Evolutionary conservation across 2,329 filamentous ascomycete genomes (phyloP), one percentile per base, ranked within the genome.

Genomic region (Bimuria novae-zelandiae): DNA sequence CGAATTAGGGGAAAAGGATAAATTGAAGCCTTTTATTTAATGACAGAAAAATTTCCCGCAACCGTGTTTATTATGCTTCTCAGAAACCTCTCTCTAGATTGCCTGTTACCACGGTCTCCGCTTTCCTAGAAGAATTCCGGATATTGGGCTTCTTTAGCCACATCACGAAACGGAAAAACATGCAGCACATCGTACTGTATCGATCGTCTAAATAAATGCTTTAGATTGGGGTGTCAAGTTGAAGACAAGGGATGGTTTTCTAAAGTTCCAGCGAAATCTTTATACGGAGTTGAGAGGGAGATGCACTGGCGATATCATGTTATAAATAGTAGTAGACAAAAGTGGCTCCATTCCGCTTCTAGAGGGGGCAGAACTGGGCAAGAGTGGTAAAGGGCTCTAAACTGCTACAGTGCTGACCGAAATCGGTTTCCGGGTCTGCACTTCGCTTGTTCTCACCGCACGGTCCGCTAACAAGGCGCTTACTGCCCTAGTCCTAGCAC

Each of bases 131-230:
- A 21, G 4, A 8, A 49, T 41, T 49, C 23, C 36, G 40, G 30
- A 49, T 49, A 41, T 41, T 49, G 21, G 35, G 36, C 46, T 22
- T 49, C 35, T 49, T 49, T 49, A 49, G 46, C 46, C 29, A 40
- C 29, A 49, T 49, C 30, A 49, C 8, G 21, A 49, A 29, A 25
- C 40, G 36, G 36, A n/a, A 41, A 49, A 49, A 49, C 30, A 49
- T 49, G 29, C 19, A 49, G 46, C 29, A 49, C 19, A 49, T 49
- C 35, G 4, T 41, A 11, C 19, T 36, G 19, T 49, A 49, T 25
- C 19, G 29, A 49, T 41, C 19, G 23, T 49, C 21, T 49, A 49
- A 49, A 49, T 27, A 23, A 49, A 49, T 49, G 19, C 46, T 49
- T 41, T 49, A 49, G 21, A 25, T 41, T 37, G 16, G 46, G 36